Base-by-base conservation (phyloP, 495 filamentous ascomycete species). In the Glonium stellatum region DNA sequence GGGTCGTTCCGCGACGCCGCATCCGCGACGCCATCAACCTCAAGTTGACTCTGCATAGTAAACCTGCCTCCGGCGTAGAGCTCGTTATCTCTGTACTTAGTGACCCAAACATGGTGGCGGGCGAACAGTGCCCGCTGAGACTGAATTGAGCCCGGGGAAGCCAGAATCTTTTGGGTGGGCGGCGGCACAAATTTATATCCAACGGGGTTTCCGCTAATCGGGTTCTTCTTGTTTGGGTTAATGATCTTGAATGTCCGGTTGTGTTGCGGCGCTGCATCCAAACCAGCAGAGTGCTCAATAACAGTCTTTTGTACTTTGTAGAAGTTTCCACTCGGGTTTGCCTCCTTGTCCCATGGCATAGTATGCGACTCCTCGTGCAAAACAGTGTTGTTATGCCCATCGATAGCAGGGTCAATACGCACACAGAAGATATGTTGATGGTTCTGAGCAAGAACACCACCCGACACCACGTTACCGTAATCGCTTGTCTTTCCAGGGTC, bases 21-120 rank as follows among this genome's bases (percentile, higher is more conserved):
- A 70, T 75, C 73, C 46, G 64, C 55, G 22, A 77, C 69, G n/a
- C 76, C 78, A 19, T 73, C 76, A 37, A 67, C 66, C 58, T 75
- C 77, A 35, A 60, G 23, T 50, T 71, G 66, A 50, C 70, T 71
- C 62, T 79, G 78, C 53, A 80, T 68, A 12, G 69, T 70, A 37
- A 64, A 70, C 34, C 64, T 41, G 0, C 69, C 67, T 0, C 55
- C 67, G 11, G 69, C 64, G 58, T 63, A 70, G 36, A 69, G 60
- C 22, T 71, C 69, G 44, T 64, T 57, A 36, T 71, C 67, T 10
- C 50, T 31, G 57, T 73, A 70, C 58, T 67, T 66, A n/a, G 70
- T 73, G 11, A 71, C 69, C 67, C 66, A 71, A n/a, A 73, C 52
- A 56, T 69, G 65, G 39, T 69, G 69, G 11, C 70, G 37, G 4